phyloP scores from a whole-genome alignment of 2,329 filamentous ascomycete genomes.

The Aspergillus sp. region DNA sequence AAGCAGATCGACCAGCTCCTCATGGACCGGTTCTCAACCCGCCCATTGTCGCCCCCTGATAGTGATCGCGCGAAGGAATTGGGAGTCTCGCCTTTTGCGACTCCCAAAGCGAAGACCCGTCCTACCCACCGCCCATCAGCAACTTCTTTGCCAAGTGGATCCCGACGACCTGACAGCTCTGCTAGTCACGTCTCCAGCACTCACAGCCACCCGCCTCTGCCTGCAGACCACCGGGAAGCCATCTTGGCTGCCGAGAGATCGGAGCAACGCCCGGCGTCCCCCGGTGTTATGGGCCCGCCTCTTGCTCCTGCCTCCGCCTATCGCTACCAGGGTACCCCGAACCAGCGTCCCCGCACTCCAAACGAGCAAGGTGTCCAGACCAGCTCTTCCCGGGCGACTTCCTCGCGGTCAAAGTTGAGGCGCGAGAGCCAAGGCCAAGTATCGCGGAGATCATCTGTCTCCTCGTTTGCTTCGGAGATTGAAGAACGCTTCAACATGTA shows the following conservation, averaged over 20 bases:
- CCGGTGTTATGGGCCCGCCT: constrained; percentile 73
- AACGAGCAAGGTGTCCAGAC: constrained; percentile 43
- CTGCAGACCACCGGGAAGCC: constrained; percentile 71
- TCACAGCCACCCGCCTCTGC: constrained; percentile 62
- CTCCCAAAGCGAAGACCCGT: constrained; percentile 29
- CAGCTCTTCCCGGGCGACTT: constrained; percentile 43
- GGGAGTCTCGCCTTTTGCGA: constrained; percentile 29
- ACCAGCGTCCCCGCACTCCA: constrained; percentile 56
- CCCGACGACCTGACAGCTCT: constrained; percentile 63
- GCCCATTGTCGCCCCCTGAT: constrained; percentile 27
- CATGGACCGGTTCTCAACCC: constrained; percentile 43
- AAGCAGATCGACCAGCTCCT: constrained; percentile 73
- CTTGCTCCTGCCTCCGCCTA: constrained; percentile 70
- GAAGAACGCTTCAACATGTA: constrained; percentile 83
- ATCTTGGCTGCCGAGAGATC: constrained; percentile 68
- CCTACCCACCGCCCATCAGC: constrained; percentile 27
- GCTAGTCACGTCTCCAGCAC: constrained; percentile 55
- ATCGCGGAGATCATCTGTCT: constrained; percentile 75
- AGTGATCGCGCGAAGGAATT: constrained; percentile 24
- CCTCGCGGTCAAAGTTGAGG: constrained; percentile 52
- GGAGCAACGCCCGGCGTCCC: constrained; percentile 37
- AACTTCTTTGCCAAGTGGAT: constrained; percentile 25
- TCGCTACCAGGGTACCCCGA: constrained; percentile 40
- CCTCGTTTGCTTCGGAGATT: constrained; percentile 90
- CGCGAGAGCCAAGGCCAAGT: constrained; percentile 35